These are phyloP conservation scores for Kurtzmaniella quercitrusa DNA, from an alignment of 1,139 yeast genomes.

Conservation along the genomic window DNA sequence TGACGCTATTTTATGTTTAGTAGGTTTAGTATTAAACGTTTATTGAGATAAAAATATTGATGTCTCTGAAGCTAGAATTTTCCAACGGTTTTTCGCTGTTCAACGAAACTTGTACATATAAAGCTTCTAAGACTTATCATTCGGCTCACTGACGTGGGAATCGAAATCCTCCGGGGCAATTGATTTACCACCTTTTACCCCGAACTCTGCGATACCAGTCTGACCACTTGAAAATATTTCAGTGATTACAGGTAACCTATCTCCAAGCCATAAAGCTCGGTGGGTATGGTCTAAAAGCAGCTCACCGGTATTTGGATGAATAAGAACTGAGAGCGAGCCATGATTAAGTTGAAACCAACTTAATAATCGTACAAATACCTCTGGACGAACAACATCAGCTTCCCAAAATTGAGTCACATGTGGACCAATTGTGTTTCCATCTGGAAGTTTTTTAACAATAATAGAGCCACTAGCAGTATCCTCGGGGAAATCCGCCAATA, in stretches of 20 bases:
- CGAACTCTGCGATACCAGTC: slow-evolving; percentile 23
- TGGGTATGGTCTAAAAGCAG: slow-evolving; percentile 24
- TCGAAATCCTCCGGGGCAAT: slow-evolving; percentile 16
- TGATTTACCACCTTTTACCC: slow-evolving; percentile 20
- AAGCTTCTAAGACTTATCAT: background rate
- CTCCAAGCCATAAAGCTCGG: slow-evolving; percentile 32
- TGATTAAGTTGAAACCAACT: slow-evolving; percentile 32
- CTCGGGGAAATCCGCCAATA: slow-evolving; percentile 22
- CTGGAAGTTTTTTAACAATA: slow-evolving; percentile 26
- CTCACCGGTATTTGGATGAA: slow-evolving; percentile 33
- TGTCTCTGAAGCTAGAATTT: no score
- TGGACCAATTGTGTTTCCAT: slow-evolving; percentile 26
- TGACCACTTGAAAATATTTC: slow-evolving; percentile 14
- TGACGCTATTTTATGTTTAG: no score
- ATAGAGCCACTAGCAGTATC: slow-evolving; percentile 25
- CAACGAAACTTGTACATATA: no score
- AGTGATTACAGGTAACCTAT: slow-evolving; percentile 19
- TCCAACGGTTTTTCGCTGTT: no score
- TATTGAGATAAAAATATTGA: no score
- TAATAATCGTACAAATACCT: slow-evolving; percentile 23
- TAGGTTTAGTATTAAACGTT: no score
- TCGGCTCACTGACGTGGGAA: slow-evolving; percentile 7
- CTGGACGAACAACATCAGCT: slow-evolving; percentile 29
- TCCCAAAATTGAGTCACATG: slow-evolving; percentile 33
- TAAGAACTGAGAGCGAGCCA: slow-evolving; percentile 25